These are phyloP conservation scores for Metarhizium rileyi DNA, from an alignment of 2,329 filamentous ascomycete species.

Conservation along the genomic window DNA sequence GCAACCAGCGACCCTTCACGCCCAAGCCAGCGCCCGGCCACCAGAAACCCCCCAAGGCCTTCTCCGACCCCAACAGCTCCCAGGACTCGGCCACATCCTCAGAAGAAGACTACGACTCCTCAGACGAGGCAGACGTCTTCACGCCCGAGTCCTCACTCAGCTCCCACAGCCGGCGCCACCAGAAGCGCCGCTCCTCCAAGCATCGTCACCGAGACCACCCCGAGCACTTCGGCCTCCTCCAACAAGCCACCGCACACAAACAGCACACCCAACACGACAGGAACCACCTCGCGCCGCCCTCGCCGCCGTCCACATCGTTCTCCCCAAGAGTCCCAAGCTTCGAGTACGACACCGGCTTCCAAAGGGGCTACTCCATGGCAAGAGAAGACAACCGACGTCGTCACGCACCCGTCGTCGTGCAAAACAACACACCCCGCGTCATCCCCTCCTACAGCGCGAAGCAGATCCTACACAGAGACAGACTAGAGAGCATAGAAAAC, in stretches of 20 bases:
- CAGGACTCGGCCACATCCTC: slow-evolving; percentile 9
- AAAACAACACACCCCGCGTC: neutral
- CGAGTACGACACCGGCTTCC: neutral
- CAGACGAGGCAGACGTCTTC: neutral
- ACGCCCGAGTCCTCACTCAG: slow-evolving; percentile 13
- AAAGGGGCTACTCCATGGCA: neutral
- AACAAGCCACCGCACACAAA: too few species aligned
- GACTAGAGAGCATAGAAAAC: neutral
- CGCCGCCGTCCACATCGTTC: neutral
- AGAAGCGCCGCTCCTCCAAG: slow-evolving; percentile 6
- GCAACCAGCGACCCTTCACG: neutral
- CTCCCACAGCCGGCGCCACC: slow-evolving; percentile 8
- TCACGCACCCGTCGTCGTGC: neutral
- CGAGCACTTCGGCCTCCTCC: neutral
- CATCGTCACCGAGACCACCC: slow-evolving; percentile 2
- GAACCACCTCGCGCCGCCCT: neutral
- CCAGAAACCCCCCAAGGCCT: slow-evolving; percentile 1
- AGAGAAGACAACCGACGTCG: neutral
- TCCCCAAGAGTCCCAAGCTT: neutral
- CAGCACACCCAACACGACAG: neutral
- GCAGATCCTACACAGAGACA: neutral
- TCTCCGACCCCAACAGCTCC: slow-evolving; percentile 12
- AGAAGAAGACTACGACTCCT: slow-evolving; percentile 6
- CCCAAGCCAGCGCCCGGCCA: neutral
- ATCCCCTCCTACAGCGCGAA: neutral